phyloP scores from a whole-genome alignment of 345 rosid genomes.

The Gossypium longicalyx region DNA sequence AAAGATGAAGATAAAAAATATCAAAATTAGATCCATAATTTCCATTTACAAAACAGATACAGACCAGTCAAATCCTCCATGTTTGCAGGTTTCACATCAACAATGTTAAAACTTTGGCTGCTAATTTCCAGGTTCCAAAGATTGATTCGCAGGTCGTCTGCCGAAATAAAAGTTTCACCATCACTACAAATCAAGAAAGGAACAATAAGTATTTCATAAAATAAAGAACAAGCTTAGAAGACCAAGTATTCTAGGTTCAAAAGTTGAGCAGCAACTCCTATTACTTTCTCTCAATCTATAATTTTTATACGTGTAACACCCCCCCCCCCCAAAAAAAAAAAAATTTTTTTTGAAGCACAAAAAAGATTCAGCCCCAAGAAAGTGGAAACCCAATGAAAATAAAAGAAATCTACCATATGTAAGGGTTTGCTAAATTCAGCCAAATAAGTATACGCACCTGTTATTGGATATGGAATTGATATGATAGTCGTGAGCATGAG shows the following conservation, averaged over 20 bases:
- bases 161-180: slow-evolving; percentile 91
- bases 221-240: neutral
- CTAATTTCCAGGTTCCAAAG: slow-evolving; percentile 97
- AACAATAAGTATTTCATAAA: neutral
- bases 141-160: slow-evolving; percentile 92
- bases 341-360: neutral
- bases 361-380: neutral
- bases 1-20: neutral
- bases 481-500: slow-evolving; percentile 98
- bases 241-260: neutral
- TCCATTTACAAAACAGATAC: neutral
- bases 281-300: neutral
- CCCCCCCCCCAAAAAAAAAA: neutral
- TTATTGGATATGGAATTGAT: slow-evolving; percentile 92
- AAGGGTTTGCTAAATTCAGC: neutral
- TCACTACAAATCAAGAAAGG: slow-evolving; percentile 43
- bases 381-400: neutral
- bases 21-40: neutral
- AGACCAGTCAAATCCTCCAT: slow-evolving; percentile 97
- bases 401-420: no score
- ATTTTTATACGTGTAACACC: neutral
- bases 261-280: neutral
- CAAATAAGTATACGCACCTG: slow-evolving; percentile 38
- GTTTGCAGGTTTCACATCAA: slow-evolving; percentile 58
- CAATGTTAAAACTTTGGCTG: slow-evolving; percentile 57